Percentiles rank a stretch among this genome's conserved stretches.
These are phyloP conservation scores for Basipetospora chlamydospora DNA, from an alignment of 2,329 filamentous ascomycete genomes.

Conservation along the genomic window DNA sequence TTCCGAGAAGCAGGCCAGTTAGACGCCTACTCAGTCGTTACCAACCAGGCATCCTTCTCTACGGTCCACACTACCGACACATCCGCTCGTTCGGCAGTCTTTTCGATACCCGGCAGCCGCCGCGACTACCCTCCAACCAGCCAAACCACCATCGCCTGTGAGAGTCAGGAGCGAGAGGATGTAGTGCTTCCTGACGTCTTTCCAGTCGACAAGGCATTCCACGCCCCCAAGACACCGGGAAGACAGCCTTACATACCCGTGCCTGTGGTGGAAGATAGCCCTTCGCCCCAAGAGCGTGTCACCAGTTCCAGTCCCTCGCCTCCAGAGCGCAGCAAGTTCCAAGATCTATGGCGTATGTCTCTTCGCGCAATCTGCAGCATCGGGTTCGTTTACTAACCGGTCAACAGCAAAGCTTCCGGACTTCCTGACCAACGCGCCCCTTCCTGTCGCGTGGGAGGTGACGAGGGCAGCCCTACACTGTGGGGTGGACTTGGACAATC, in stretches of 20 bases:
- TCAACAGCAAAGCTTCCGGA: constrained; percentile 22
- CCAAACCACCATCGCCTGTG: neutral
- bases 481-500: constrained; percentile 21
- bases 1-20: neutral
- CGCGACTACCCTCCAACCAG: neutral
- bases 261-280: no score
- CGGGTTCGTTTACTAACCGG: neutral
- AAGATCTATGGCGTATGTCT: neutral
- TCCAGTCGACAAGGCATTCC: neutral
- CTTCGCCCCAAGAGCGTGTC: neutral
- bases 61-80: neutral
- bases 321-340: neutral
- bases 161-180: neutral
- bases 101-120: neutral
- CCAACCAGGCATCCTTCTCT: neutral
- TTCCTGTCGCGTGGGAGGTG: constrained; percentile 38
- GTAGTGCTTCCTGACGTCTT: neutral
- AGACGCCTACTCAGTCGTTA: neutral
- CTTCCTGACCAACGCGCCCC: constrained; percentile 26
- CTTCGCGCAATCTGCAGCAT: neutral
- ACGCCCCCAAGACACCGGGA: neutral
- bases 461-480: constrained; percentile 32
- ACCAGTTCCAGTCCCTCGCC: neutral
- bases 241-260: no score
- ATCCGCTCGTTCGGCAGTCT: neutral